Base-by-base conservation (phyloP, 805 yeast genomes). In the Pichia pseudocactophila region DNA sequence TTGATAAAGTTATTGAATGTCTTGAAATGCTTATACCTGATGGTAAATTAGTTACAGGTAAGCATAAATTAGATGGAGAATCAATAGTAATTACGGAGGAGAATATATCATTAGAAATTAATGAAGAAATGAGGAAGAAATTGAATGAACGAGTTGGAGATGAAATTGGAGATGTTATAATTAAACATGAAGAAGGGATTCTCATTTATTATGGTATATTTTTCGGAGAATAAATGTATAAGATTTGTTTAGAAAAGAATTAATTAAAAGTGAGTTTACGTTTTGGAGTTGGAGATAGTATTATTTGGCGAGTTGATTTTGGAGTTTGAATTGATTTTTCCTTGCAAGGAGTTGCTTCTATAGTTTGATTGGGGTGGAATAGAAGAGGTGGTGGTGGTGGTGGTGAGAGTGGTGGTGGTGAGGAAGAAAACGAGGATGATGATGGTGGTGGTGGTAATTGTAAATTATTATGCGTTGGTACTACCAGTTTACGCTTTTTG, bases 121-220 rank as follows among this genome's bases (percentile, higher is more conserved):
- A 36, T n/a, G 33, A 32, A 8, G 43, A 43, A 36, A 58, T 32
- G 67, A 61, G 48, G 39, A 55, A 53, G 2, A 80, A 73, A 52
- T 59, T 85, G 37, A 63, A 53, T 7, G 72, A 69, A 3, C 73
- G 83, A 54, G 67, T 85, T 15, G 96, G 95, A 36, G 68, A 64
- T 13, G 62, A 70, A 0, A 63, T 87, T 41, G 69, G 83, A 2
- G 62, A 69, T 7, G 64, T 62, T 22, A 66, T 86, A 3, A 50
- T 70, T 15, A 64, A 68, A 31, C 70, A 73, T 45, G 59, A 62
- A 2, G 74, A 73, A 55, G 75, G 78, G 2, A 66, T 62, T 46
- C 70, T 65, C 34, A 66, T 83, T 12, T 70, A 70, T 25, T 67
- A 74, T 46, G 88, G 88, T 6, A 71, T 85, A 10, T 83, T 82